Conservation (phyloP, 768 basidiomycete genomes). For the Chalciporus pseudorubinellus region DNA sequence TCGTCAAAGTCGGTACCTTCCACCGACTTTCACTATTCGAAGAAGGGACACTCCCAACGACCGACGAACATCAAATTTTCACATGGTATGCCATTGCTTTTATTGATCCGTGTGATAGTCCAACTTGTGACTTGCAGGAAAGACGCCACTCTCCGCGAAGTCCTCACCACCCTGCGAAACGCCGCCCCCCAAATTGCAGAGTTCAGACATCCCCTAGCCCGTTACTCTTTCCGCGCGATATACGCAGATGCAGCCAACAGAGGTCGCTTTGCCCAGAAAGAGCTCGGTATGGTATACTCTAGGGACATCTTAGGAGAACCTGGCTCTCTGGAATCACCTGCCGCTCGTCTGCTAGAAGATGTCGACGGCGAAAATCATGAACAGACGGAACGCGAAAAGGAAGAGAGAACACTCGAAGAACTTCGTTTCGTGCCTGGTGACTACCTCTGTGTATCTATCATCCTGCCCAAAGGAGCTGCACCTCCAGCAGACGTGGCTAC, state of each 20-base stretch:
- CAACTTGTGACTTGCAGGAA: conserved; percentile 47
- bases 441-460: conserved; percentile 69
- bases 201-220: conserved; percentile 78
- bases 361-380: conserved; percentile 31
- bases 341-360: conserved; percentile 61
- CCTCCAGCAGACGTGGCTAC: conserved; percentile 47
- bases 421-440: conserved; percentile 80
- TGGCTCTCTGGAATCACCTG: conserved; percentile 54
- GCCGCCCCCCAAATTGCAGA: conserved; percentile 65
- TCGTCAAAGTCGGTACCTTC: conserved; percentile 78
- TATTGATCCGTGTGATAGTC: not conserved
- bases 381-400: conserved; percentile 47
- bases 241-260: conserved; percentile 73
- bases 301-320: conserved; percentile 84
- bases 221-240: conserved; percentile 77
- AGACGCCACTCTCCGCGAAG: conserved; percentile 78
- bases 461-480: conserved; percentile 64
- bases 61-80: conserved; percentile 80
- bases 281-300: conserved; percentile 78
- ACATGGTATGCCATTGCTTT: conserved; percentile 54
- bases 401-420: conserved; percentile 75
- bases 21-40: conserved; percentile 75
- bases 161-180: conserved; percentile 73
- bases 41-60: conserved; percentile 70
- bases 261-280: conserved; percentile 72